Evolutionary conservation across 1,284 basidiomycete species (phyloP).

Genomic region (Exobasidium rhododendri): DNA sequence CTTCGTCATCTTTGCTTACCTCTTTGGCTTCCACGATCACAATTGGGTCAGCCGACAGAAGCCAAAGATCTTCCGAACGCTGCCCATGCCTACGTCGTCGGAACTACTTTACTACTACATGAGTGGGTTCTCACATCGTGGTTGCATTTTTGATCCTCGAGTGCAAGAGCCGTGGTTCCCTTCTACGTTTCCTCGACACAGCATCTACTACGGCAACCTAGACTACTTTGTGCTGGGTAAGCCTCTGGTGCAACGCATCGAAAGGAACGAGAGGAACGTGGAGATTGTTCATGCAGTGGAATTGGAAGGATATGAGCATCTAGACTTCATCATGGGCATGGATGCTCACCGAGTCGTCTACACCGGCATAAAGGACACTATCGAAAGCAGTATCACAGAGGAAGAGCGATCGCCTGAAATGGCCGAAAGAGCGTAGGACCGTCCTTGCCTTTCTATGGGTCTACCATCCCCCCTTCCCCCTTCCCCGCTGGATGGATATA

Average conservation of each 20-base stretch:
- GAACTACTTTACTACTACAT: constrained; percentile 55
- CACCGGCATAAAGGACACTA: constrained; percentile 51
- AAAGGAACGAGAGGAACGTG: constrained; percentile 46
- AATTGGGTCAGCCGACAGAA: constrained; percentile 51
- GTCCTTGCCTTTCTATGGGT: too few relatives aligned
- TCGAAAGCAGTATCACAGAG: constrained; percentile 20
- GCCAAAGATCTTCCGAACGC: constrained; percentile 51
- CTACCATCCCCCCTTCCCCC: too few relatives aligned
- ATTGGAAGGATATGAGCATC: constrained; percentile 51
- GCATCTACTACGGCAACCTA: constrained; percentile 48
- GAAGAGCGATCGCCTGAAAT: constrained; percentile 19
- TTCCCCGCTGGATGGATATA: too few relatives aligned
- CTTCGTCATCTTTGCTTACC: constrained; percentile 48
- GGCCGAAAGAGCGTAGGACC: constrained; percentile 13
- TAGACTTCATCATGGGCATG: constrained; percentile 50
- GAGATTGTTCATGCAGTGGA: constrained; percentile 53
- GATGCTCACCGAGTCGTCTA: constrained; percentile 49
- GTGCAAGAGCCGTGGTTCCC: constrained; percentile 51
- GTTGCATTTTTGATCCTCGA: constrained; percentile 54
- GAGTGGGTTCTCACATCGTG: constrained; percentile 46
- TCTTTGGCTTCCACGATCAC: constrained; percentile 53
- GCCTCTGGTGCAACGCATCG: constrained; percentile 45
- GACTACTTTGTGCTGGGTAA: constrained; percentile 52
- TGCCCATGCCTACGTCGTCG: constrained; percentile 45
- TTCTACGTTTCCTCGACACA: constrained; percentile 47